These are phyloP conservation scores for Diplocarpon mali DNA, from an alignment of 2,329 filamentous ascomycete species.

Conservation along the genomic window DNA sequence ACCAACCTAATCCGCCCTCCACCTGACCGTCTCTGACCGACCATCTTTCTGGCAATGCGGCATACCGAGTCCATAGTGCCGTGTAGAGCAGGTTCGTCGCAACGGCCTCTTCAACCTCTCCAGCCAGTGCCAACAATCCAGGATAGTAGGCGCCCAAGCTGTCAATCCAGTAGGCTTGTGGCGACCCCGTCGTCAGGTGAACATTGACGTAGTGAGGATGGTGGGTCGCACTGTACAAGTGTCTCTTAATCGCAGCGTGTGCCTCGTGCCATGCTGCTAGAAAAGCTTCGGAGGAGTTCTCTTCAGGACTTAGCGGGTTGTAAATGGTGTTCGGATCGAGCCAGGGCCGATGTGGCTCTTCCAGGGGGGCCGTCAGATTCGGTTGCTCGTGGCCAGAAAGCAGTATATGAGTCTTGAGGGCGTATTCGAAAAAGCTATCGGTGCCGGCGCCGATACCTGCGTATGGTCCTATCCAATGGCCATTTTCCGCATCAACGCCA, in stretches of 20 bases:
- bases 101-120: conserved; percentile 82
- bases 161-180: conserved; percentile 89
- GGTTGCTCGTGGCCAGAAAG: conserved; percentile 63
- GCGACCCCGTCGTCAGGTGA: conserved; percentile 77
- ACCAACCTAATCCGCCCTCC: conserved; percentile 83
- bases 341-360: conserved; percentile 30
- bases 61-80: conserved; percentile 88
- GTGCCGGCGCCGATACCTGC: conserved; percentile 94
- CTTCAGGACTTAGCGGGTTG: conserved; percentile 46
- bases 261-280: conserved; percentile 75
- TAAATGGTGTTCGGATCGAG: conserved; percentile 55
- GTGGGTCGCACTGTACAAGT: conserved; percentile 75
- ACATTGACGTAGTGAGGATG: conserved; percentile 91
- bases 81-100: conserved; percentile 85
- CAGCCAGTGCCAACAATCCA: conserved; percentile 73
- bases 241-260: conserved; percentile 76
- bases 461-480: conserved; percentile 77
- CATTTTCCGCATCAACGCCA: conserved; percentile 84
- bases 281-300: conserved; percentile 68
- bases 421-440: conserved; percentile 98
- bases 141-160: conserved; percentile 93
- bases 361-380: conserved; percentile 31
- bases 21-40: conserved; percentile 74
- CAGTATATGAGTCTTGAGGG: conserved; percentile 84
- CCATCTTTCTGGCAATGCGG: conserved; percentile 91